A percentile compares a stretch with the other conserved stretches of the same genome.
Evolutionary conservation across 805 yeast species (phyloP).

Genomic region (Candida lessepsii): DNA sequence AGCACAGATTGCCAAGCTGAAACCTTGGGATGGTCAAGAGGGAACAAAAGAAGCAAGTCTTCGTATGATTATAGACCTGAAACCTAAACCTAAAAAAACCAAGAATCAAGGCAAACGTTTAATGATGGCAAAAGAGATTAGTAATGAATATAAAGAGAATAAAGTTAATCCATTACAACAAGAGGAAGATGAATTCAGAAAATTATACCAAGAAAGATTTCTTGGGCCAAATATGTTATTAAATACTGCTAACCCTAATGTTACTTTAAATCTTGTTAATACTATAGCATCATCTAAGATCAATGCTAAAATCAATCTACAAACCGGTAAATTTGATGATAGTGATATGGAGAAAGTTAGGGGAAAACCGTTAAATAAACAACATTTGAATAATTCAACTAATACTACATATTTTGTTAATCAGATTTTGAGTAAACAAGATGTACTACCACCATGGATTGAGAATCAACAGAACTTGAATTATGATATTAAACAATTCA

Average conservation of each 20-base stretch:
- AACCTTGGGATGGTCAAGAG: conserved; percentile 37
- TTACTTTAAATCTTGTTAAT: conserved; percentile 52
- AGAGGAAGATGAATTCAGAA: conserved; percentile 49
- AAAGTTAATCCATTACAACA: conserved; percentile 17
- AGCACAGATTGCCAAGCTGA: conserved; percentile 22
- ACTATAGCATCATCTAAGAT: conserved; percentile 75
- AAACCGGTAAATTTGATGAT: conserved; percentile 66
- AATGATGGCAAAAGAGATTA: conserved; percentile 59
- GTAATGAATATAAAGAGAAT: conserved; percentile 57
- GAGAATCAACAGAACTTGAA: conserved; percentile 75
- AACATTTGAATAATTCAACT: conserved; percentile 63
- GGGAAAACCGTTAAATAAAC: conserved; percentile 56
- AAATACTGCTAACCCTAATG: conserved; percentile 39
- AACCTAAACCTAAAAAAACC: conserved; percentile 19
- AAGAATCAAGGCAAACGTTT: conserved; percentile 31
- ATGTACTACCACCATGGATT: conserved; percentile 87
- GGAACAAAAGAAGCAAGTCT: conserved; percentile 23
- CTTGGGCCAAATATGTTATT: conserved; percentile 53
- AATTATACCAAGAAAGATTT: conserved; percentile 62
- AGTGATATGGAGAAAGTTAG: conserved; percentile 46
- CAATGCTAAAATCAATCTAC: conserved; percentile 60
- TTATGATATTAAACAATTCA: conserved; percentile 44
- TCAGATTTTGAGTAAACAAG: conserved; percentile 71
- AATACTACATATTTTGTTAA: conserved; percentile 70
- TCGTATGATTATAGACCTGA: conserved; percentile 33